Evolutionary conservation across 148 eudicot species (phyloP).

Genomic region (Pharnaceum exiguum): DNA sequence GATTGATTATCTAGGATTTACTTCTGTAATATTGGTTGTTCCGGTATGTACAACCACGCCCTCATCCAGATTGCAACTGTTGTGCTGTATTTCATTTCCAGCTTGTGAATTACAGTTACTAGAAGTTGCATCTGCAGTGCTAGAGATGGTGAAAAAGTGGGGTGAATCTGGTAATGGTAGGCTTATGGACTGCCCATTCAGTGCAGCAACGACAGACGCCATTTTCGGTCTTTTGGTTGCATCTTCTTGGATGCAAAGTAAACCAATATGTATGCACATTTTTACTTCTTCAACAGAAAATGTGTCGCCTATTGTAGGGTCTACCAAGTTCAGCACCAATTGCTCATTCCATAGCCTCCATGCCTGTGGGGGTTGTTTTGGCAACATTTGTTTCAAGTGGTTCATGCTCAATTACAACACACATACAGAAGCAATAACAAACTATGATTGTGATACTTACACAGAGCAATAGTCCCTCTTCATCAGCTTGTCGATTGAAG

Average conservation of each 20-base stretch:
- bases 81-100: no score
- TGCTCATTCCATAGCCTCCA: conserved; percentile 27
- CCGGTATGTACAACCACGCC: no score
- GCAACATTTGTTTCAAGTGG: no score
- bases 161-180: background rate
- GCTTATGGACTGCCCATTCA: conserved; percentile 1
- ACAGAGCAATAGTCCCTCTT: conserved; percentile 13
- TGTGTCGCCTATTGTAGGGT: conserved; percentile 2
- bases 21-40: no score
- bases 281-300: conserved; percentile 7
- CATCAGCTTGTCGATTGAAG: background rate
- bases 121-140: background rate
- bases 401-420: background rate
- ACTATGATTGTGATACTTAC: no score
- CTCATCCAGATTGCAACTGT: no score
- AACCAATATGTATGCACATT: conserved; percentile 21
- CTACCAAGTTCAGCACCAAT: conserved; percentile 11
- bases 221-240: conserved; percentile 15
- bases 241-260: conserved; percentile 25
- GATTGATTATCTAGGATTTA: no score
- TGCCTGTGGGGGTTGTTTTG: conserved; percentile 2
- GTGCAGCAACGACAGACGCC: conserved; percentile 5
- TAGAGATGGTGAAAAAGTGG: background rate
- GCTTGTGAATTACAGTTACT: no score
- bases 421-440: no score